Base-by-base conservation (phyloP, 2,329 filamentous ascomycete genomes). In the Thyridium curvatum region DNA sequence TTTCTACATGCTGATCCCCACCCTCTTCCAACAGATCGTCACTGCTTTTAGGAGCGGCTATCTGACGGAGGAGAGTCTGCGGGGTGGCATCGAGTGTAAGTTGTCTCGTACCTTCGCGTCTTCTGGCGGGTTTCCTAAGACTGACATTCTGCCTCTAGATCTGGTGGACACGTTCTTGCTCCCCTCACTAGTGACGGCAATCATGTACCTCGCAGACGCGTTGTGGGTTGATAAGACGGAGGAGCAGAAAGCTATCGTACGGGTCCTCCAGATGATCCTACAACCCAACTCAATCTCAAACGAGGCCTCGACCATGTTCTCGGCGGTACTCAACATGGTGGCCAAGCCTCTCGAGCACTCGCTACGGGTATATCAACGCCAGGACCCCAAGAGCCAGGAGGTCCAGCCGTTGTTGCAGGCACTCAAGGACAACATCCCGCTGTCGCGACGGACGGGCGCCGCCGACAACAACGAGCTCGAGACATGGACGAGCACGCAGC, bases 101-200 rank as follows among this genome's bases (percentile, higher is more conserved):
- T 64, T 8, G 34, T 21, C 15, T 14, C 3, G 18, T 32, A 6
- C n/a, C 9, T 18, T 28, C 32, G 10, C 18, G 10, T 16, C 10
- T 16, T n/a, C 6, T 15, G 15, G 18, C 28, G 21, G 28, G 41
- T 47, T 30, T 48, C 32, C 10, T 42, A 9, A 12, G 14, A 12
- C 18, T 41, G 33, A 40, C 46, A 41, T 38, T 46, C 15, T n/a
- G n/a, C 3, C 31, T 4, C 4, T 3, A 84, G 79, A 89, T 52
- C 69, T 93, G 10, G 79, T 89, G 3, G 85, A 90, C 47, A 85
- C 86, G 0, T 90, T 90, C 46, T 63, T 93, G 2, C 64, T 91
- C n/a, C 86, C 87, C 0, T 85, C 85, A 0, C 69, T 93, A 1
- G 77, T 91, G 2, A 79, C 82, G 5, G 85, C 83, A 0, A 73